Conservation (phyloP, 371 early-diverging fungal species). For the Mortierella sp. region DNA sequence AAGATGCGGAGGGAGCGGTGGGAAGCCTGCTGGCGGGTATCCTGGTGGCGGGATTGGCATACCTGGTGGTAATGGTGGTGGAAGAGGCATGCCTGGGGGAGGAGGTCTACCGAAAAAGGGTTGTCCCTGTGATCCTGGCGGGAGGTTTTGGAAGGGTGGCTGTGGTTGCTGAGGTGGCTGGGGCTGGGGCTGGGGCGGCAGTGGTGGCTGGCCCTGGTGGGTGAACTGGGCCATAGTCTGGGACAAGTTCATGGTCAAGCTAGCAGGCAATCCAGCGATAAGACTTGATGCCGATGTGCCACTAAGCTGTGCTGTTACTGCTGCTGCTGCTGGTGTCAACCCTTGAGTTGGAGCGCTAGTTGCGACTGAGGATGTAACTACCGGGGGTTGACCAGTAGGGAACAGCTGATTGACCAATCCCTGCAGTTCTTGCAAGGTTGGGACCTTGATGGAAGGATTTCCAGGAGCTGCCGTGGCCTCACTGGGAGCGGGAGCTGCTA, state of each 20-base stretch:
- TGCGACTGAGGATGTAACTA: background rate
- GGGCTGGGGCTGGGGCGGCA: conserved; percentile 4
- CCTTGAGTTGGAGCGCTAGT: conserved; percentile 4
- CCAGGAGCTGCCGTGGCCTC: background rate
- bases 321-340: conserved; percentile 47
- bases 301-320: conserved; percentile 34
- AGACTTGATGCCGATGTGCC: conserved; percentile 18
- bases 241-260: conserved; percentile 26
- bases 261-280: conserved; percentile 35
- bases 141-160: conserved; percentile 3
- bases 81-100: conserved; percentile 10
- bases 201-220: conserved; percentile 12
- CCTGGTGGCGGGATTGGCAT: conserved; percentile 22
- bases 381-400: conserved; percentile 15
- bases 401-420: conserved; percentile 50
- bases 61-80: conserved; percentile 6
- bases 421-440: conserved; percentile 38
- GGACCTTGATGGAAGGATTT: conserved; percentile 13
- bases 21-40: conserved; percentile 12
- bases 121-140: conserved; percentile 1
- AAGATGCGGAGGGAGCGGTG: conserved; percentile 22
- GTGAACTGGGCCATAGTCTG: conserved; percentile 36
- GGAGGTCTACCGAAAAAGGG: conserved; percentile 12
- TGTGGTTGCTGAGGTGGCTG: conserved; percentile 7
- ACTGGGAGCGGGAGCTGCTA: background rate